Evolutionary conservation across 257 asterid species (phyloP), one percentile per base, ranked within the genome.

Genomic region (Forsythia viridissima): DNA sequence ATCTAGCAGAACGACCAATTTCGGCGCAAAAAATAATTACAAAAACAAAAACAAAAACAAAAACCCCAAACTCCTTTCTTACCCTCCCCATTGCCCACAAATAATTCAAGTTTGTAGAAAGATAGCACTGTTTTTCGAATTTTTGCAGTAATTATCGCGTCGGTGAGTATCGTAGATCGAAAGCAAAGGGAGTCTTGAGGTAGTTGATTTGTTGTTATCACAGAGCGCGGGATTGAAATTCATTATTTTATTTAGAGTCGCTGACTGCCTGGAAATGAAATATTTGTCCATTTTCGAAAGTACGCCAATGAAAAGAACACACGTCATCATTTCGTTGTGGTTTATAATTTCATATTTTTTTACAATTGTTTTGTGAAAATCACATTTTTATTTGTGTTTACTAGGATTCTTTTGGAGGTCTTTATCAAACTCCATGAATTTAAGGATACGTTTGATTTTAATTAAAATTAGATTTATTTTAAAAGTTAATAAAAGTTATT

Each of bases 1-100:
- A 91, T 89, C 93, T 91, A 59, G 79, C 91, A 44, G 93, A 84
- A 48, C 72, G 55, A 72, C 86, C 77, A 5, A 79, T 9, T 74
- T 74, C 75, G 8, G 89, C 73, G 77, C 87, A 83, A 13, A 80
- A 79, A 72, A 73, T 55, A 70, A 83, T 75, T 55, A 85, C 39
- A 37, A 39, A 73, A 18, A 87, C n/a, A 12, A 84, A 51, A 34
- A 85, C 43, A 43, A 80, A 72, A 76, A 84, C 71, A 78, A 74
- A 84, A 20, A 38, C 20, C 71, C 85, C 77, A 51, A 77, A 67
- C 77, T 65, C 83, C 72, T 82, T 88, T 48, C 80, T 72, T 13
- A 63, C 59, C 77, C 80, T 55, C 83, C 71, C 86, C 92, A 86
- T 87, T 79, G 82, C 78, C 74, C 41, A n/a, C 43, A 61, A 46